Evolutionary conservation across 129 eudicot species (phyloP), one percentile per base, ranked within the genome.

Genomic region (Arctium lappa): DNA sequence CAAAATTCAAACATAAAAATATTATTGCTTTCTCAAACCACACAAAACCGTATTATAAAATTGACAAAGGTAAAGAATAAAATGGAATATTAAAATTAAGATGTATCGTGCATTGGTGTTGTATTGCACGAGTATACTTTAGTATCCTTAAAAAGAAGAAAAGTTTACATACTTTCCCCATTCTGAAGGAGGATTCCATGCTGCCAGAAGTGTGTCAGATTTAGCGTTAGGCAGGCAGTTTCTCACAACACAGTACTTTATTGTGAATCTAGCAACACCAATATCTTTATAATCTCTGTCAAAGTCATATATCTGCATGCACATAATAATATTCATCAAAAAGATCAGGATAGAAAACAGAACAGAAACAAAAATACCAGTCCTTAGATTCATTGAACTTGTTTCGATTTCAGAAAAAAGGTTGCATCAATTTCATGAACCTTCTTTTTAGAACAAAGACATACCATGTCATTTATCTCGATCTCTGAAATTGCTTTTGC

Each of bases 181-280:
- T 85, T 94, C 98, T 50, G 94, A 74, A 83, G 98, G 98, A 92
- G 98, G 98, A 91, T 91, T 91, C 98, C 98, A 94, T 62, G 98
- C 95, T 72, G 92, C 92, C 53, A 94, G 82, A 86, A 94, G 95
- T 91, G 92, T 92, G 81, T 89, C 97, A 40, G 95, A 94, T 88
- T 94, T 94, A 78, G 92, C 97, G 82, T 90, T 92, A 16, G 95
- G 94, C 82, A 94, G 86, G 85, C 98, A 92, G 77, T 94, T 92
- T 81, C 94, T 92, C 42, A 94, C 86, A 82, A 92, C 97, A 82
- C 92, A 88, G 72, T 82, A 88, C 86, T 92, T 92, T 34, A 92
- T 94, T 73, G 98, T 94, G 88, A 94, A 89, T 87, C 89, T 87
- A 73, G 94, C 97, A 84, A 94, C 91, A 82, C 98, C 98, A 82